Evolutionary conservation across 306 rosid genomes (phyloP), one percentile per base, ranked within the genome.

Genomic region (Urtica urens): DNA sequence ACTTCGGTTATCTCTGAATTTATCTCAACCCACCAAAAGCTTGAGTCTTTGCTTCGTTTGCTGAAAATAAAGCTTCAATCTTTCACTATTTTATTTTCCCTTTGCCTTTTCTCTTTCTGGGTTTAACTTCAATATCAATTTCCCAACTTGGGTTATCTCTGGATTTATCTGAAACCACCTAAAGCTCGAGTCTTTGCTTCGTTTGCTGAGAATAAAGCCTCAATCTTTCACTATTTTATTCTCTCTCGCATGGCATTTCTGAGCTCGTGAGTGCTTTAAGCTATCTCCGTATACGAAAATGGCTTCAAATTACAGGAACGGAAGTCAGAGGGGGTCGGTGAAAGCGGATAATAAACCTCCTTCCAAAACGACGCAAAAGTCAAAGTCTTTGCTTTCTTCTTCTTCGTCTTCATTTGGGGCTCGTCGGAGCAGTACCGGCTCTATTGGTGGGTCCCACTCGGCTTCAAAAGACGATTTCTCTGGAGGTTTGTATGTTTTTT

Each of bases 351-450:
- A n/a, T n/a, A 74, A 51, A 57, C 73, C 76, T 73, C 45, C 58
- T 55, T 58, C 82, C 49, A 70, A 77, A 70, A 6, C 64, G 38
- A 47, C 69, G 17, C 63, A 65, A 40, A 92, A 92, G 68, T 73
- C 94, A 7, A 92, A 82, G 68, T 38, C 76, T 56, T 55, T 73
- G 53, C 50, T 69, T 17, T 64, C 81, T 60, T 71, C 79, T 30
- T 73, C 42, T 18, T 23, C 49, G 81, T 75, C 44, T 8, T 31
- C 14, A n/a, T 35, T 16, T 35, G 40, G 40, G 40, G 15, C 40
- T 35, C 93, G 96, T 57, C 96, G 99, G 24, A 92, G 59, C 50
- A 73, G 78, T 71, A 69, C 93, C 23, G 82, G 77, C 50, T 59
- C 86, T 22, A 23, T 71, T 7, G 57, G 28, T 7, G 60, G 21